Evolutionary conservation across 108 stramenopile genomes (phyloP).

Genomic region (Conticribra guillardii): DNA sequence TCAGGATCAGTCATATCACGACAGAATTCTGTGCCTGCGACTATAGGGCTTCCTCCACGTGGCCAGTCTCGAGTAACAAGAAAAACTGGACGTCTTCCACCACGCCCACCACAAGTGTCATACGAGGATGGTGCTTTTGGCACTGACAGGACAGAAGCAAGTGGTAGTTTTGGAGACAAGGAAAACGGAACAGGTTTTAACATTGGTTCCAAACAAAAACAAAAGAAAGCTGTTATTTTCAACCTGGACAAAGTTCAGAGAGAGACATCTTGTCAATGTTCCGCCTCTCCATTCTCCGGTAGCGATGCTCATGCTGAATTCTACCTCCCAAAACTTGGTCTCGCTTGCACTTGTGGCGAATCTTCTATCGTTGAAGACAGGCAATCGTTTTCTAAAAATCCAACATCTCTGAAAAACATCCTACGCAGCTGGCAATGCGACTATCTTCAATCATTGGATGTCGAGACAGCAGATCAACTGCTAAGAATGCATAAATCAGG

Average conservation of each 20-base stretch:
- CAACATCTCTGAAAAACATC: constrained; percentile 67
- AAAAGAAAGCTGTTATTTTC: constrained; percentile 28
- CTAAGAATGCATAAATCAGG: constrained; percentile 35
- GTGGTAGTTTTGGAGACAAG: constrained; percentile 16
- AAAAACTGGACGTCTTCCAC: constrained; percentile 14
- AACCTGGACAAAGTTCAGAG: constrained; percentile 34
- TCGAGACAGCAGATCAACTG: constrained; percentile 47
- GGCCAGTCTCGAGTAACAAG: constrained; percentile 9
- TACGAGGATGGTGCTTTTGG: neutral
- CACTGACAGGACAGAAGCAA: constrained; percentile 3
- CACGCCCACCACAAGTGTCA: constrained; percentile 22
- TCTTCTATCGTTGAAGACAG: constrained; percentile 6
- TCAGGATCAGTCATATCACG: constrained; percentile 13
- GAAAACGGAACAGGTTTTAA: constrained; percentile 23
- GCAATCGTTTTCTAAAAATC: constrained; percentile 53
- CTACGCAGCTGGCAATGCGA: constrained; percentile 77
- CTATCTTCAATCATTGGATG: constrained; percentile 57
- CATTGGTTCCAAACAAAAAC: constrained; percentile 6
- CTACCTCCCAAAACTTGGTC: constrained; percentile 75
- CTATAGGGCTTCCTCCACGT: constrained; percentile 37
- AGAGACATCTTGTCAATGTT: constrained; percentile 53
- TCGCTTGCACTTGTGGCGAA: constrained; percentile 75
- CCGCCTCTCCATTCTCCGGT: constrained; percentile 62
- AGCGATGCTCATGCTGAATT: constrained; percentile 74
- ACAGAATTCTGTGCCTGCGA: constrained; percentile 13